Base-by-base conservation (phyloP, 1,284 basidiomycete genomes). In the Rhodotorula sp. region DNA sequence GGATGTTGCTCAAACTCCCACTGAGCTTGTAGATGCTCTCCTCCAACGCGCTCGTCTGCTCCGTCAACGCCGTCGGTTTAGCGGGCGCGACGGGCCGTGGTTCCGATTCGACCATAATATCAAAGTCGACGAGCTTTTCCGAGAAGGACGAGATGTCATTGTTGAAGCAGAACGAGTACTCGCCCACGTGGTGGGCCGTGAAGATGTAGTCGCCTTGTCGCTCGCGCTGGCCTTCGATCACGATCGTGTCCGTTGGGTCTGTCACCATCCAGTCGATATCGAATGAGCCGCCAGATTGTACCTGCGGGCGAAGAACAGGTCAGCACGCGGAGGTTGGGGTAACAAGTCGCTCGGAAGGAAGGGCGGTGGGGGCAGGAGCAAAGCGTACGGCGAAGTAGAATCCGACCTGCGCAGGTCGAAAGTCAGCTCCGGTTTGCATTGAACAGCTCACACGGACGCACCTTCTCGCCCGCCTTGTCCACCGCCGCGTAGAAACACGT, bases 161-260 rank as follows among this genome's bases (percentile, higher is more conserved):
- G 79, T 64, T 90, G 80, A 99, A 97, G 83, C 96, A 99, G 83
- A 99, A 99, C 4, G 92, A 84, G 82, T 98, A 98, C 85, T 99
- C 96, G 77, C 95, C 95, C 66, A 89, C 86, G 48, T 86, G 86
- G 82, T 97, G 94, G 20, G 92, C 95, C 8, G 96, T 99, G 75
- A 99, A 87, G 71, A 99, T 92, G 78, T 89, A 97, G 85, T 99
- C 96, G 53, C 95, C 93, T 78, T 98, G 94, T 47, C 92, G 87
- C 78, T 98, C 94, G 54, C 88, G 87, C 75, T 86, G 81, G 64
- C 93, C 96, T 64, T 93, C 89, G 55, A 98, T 86, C 50, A 99
- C 81, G 57, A 94, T 83, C 78, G 88, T 91, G 79, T 92, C 89
- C 67, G 87, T 87, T 18, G 96, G 95, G 79, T 94, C 92, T 76